Conservation (phyloP, 2,329 filamentous ascomycete genomes). For the Rosellinia necatrix region DNA sequence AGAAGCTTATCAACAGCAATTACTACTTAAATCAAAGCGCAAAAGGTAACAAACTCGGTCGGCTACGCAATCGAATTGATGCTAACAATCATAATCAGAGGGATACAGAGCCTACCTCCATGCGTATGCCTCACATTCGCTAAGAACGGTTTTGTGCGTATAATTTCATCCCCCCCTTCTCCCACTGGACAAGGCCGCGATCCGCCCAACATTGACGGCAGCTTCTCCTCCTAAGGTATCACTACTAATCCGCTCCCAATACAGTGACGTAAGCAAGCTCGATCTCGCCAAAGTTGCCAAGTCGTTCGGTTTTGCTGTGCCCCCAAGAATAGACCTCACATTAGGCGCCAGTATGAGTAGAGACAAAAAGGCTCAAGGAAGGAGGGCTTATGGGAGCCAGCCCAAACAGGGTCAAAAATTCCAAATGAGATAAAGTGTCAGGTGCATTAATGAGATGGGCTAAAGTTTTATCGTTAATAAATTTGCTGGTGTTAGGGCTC, state of each 20-base stretch:
- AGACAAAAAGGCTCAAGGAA: slow-evolving; percentile 69
- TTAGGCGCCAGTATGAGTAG: slow-evolving; percentile 76
- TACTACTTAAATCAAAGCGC: slow-evolving; percentile 93
- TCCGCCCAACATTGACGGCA: too few species aligned
- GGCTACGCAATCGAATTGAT: not conserved
- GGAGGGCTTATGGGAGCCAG: slow-evolving; percentile 78
- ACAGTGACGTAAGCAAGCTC: slow-evolving; percentile 27
- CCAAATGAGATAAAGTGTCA: slow-evolving; percentile 42
- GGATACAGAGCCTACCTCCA: slow-evolving; percentile 79
- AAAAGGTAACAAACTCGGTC: slow-evolving; percentile 67
- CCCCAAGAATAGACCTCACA: slow-evolving; percentile 72
- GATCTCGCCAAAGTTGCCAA: slow-evolving; percentile 85
- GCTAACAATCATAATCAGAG: slow-evolving; percentile 13
- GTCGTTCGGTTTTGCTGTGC: slow-evolving; percentile 78
- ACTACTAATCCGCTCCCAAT: not conserved
- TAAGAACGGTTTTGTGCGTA: slow-evolving; percentile 80
- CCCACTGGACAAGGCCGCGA: too few species aligned
- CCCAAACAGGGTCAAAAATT: slow-evolving; percentile 65
- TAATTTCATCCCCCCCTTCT: too few species aligned
- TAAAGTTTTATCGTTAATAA: not conserved
- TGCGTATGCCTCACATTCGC: slow-evolving; percentile 84
- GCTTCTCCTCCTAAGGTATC: not conserved
- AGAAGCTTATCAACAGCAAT: slow-evolving; percentile 92
- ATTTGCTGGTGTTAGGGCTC: too few species aligned
- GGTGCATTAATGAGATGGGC: not conserved